phyloP scores from a whole-genome alignment of 2,329 filamentous ascomycete genomes.

The Tolypocladium inflatum region DNA sequence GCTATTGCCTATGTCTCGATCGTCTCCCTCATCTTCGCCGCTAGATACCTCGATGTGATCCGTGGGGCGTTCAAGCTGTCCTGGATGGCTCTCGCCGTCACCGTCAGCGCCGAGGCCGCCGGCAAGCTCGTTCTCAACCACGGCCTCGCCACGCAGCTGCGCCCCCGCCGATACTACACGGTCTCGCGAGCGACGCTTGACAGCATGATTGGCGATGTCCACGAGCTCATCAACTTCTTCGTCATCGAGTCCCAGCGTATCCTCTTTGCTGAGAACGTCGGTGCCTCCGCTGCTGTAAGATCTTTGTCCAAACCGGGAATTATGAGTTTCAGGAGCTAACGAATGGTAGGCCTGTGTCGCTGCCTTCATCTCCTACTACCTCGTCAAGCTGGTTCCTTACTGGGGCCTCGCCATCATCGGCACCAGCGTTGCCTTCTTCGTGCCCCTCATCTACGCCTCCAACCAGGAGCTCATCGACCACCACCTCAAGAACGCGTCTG shows the following conservation, averaged over 20 bases:
- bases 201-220: constrained; percentile 49
- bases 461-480: constrained; percentile 63
- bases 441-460: constrained; percentile 53
- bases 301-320: constrained; percentile 5
- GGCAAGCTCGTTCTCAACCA: constrained; percentile 53
- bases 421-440: constrained; percentile 50
- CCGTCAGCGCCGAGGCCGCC: constrained; percentile 49
- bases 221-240: constrained; percentile 64
- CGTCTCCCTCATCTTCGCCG: constrained; percentile 50
- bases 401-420: constrained; percentile 57
- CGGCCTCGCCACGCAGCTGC: constrained; percentile 55
- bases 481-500: constrained; percentile 47
- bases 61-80: constrained; percentile 58
- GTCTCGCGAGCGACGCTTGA: constrained; percentile 54
- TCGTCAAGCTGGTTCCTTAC: constrained; percentile 61
- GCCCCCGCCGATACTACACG: constrained; percentile 59
- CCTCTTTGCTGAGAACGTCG: constrained; percentile 58
- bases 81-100: constrained; percentile 51
- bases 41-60: constrained; percentile 56
- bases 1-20: constrained; percentile 52
- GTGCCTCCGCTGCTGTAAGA: constrained; percentile 50
- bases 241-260: constrained; percentile 61
- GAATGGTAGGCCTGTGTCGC: constrained; percentile 42
- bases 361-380: constrained; percentile 56
- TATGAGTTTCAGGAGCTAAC: constrained; percentile 8